Evolutionary conservation across 1,284 basidiomycete genomes (phyloP), one percentile per base, ranked within the genome.

Genomic region (Rhodotorula mucilaginosa): DNA sequence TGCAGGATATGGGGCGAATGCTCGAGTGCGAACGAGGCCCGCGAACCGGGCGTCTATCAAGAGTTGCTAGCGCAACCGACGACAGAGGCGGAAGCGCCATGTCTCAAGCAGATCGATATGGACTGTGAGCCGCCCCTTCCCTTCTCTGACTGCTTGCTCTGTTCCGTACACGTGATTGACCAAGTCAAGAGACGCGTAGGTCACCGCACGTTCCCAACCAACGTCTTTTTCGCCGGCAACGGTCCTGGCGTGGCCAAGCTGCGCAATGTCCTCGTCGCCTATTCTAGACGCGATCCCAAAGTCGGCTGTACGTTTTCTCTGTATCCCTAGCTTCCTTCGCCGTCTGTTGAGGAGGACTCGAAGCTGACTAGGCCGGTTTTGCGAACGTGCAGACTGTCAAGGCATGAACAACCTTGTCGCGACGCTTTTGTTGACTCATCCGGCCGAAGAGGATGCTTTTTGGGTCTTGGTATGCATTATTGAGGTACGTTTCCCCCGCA

Each of bases 341-440:
- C 51, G 18, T 13, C 19, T 2, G n/a, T 54, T n/a, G 52, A 15
- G 52, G 29, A 26, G 6, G 29, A 18, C 54, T 19, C 23, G 18
- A 19, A 51, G 49, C 49, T 18, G 49, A 18, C 49, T 51, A 7
- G 48, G 62, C 39, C 8, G 8, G 80, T 79, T 81, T 62, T 79
- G 62, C 54, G 44, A 10, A 44, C 46, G 29, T 2, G 13, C 65
- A 74, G 72, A 74, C 77, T 93, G 91, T 76, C 90, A 93, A 82
- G 93, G 93, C 60, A 96, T 97, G 93, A 97, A 97, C 80, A 87
- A 96, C 79, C 80, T 99, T 65, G 92, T 94, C 0, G 97, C 96
- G 2, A 97, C 95, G 0, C 85, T 99, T 2, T 85, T 99, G 3
- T 85, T 99, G 3, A 93, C 94, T 0, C 90, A 96, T 76, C 92